Evolutionary conservation across 345 rosid genomes (phyloP).

Genomic region (Xanthoceras sorbifolium): DNA sequence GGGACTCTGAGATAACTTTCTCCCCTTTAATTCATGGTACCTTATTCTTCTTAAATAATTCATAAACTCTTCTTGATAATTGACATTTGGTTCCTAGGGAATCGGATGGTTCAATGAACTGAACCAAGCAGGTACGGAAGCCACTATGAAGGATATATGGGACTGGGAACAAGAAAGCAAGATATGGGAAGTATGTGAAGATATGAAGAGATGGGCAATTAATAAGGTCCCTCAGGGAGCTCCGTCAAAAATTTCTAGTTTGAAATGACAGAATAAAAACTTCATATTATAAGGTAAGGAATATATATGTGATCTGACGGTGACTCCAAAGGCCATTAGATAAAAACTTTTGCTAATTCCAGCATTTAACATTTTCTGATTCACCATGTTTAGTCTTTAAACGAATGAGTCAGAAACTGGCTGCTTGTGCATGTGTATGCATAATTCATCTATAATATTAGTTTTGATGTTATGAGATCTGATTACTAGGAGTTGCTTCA

Average conservation of each 20-base stretch:
- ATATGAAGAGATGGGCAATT: constrained; percentile 29
- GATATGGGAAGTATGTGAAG: constrained; percentile 30
- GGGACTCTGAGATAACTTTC: background rate
- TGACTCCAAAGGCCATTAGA: background rate
- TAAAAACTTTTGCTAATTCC: background rate
- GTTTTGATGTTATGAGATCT: too few species aligned
- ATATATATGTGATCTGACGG: background rate
- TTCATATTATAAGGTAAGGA: background rate
- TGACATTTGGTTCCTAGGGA: constrained; percentile 11
- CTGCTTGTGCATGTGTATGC: background rate
- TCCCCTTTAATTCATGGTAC: background rate
- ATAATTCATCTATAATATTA: too few species aligned
- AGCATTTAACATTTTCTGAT: background rate
- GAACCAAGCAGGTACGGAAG: constrained; percentile 3
- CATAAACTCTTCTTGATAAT: background rate
- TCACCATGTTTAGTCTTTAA: background rate
- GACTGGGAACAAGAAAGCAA: constrained; percentile 36
- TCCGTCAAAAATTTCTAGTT: background rate
- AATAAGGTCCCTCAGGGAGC: background rate
- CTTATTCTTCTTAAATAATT: background rate
- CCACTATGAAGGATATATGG: constrained; percentile 22
- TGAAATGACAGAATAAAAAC: background rate
- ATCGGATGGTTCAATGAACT: constrained; percentile 9
- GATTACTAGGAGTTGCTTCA: background rate
- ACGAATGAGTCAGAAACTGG: background rate